Conservation (phyloP, 2,329 filamentous ascomycete species). For the Didymosphaeria variabile region DNA sequence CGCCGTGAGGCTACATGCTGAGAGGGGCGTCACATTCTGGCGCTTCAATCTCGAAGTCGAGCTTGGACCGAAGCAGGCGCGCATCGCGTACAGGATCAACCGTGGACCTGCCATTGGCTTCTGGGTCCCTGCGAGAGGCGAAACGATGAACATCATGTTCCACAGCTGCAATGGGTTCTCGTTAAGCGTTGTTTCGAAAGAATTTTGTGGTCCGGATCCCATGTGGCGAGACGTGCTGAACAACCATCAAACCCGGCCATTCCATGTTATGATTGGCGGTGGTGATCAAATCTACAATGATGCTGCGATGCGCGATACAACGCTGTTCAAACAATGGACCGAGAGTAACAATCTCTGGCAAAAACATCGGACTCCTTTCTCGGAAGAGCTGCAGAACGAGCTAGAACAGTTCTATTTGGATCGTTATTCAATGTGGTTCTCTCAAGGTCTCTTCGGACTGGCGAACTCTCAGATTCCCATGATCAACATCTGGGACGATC, state of each 20-base stretch:
- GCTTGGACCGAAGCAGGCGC: conserved; percentile 77
- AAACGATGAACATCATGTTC: conserved; percentile 99
- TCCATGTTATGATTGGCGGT: conserved; percentile 98
- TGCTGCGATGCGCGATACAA: conserved; percentile 76
- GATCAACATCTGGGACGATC: conserved; percentile 98
- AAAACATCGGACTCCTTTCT: conserved; percentile 83
- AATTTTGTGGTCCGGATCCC: conserved; percentile 91
- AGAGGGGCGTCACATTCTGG: conserved; percentile 94
- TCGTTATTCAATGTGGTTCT: conserved; percentile 94
- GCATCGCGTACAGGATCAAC: conserved; percentile 96
- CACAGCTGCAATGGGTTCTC: conserved; percentile 98
- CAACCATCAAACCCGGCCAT: conserved; percentile 87
- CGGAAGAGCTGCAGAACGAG: conserved; percentile 83
- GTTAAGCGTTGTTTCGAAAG: conserved; percentile 76
- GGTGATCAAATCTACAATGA: conserved; percentile 99
- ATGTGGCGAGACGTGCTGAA: conserved; percentile 97
- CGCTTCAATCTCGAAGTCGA: conserved; percentile 95
- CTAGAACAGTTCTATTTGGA: conserved; percentile 89
- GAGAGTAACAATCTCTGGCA: conserved; percentile 79
- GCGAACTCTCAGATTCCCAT: conserved; percentile 95
- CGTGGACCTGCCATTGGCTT: conserved; percentile 87
- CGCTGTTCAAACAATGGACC: conserved; percentile 84
- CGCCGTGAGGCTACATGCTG: conserved; percentile 82
- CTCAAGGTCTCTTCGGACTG: conserved; percentile 91
- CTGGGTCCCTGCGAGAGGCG: conserved; percentile 86